phyloP scores from a whole-genome alignment of 179 eudicot species.

The Camellia oleifera region DNA sequence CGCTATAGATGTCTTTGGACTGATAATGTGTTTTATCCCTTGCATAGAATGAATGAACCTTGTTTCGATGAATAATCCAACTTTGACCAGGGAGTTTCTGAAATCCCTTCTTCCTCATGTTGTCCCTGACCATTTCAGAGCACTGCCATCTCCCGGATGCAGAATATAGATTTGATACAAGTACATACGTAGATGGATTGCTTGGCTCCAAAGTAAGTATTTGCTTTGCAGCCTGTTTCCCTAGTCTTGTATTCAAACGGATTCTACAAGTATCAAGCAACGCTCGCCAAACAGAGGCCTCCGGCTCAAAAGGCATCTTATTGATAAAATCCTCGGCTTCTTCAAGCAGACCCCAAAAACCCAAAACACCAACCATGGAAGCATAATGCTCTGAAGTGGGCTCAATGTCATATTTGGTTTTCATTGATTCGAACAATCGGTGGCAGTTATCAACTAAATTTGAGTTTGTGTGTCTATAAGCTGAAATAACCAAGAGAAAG shows the following conservation, averaged over 20 bases:
- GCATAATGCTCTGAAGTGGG: constrained; percentile 79
- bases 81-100: constrained; percentile 69
- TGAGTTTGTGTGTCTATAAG: constrained; percentile 51
- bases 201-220: constrained; percentile 62
- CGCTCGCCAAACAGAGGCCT: constrained; percentile 70
- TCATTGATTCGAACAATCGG: constrained; percentile 58
- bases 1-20: constrained; percentile 64
- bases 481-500: constrained; percentile 53
- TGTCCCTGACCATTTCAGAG: constrained; percentile 62
- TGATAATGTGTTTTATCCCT: constrained; percentile 68
- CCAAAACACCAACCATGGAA: constrained; percentile 63
- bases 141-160: constrained; percentile 89
- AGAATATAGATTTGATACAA: constrained; percentile 70
- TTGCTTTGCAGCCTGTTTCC: constrained; percentile 51
- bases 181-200: constrained; percentile 66
- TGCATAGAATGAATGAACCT: constrained; percentile 69
- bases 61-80: constrained; percentile 64
- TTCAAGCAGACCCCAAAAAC: constrained; percentile 66
- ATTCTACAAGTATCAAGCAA: constrained; percentile 64
- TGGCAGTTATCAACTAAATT: constrained; percentile 63
- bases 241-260: constrained; percentile 34
- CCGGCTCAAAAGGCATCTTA: constrained; percentile 61
- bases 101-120: constrained; percentile 68
- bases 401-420: constrained; percentile 37
- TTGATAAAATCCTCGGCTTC: constrained; percentile 68